Percentiles rank a stretch among this genome's conserved stretches.
Conservation (phyloP, 352 stramenopile genomes). For the Globisporangium recalcitrans region DNA sequence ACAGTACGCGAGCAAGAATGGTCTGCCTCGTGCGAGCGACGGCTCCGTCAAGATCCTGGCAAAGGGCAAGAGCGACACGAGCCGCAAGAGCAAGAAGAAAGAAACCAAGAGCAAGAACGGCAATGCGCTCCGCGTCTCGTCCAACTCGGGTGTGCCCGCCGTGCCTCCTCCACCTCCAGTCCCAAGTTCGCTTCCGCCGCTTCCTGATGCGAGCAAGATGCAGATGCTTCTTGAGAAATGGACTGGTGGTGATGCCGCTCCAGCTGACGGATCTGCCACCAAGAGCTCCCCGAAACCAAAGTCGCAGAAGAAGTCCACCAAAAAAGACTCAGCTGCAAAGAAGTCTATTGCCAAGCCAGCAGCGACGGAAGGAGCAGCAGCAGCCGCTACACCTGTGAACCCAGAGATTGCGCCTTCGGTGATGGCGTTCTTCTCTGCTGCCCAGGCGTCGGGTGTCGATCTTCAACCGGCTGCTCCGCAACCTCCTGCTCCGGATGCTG, state of each 20-base stretch:
- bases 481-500: conserved; percentile 9
- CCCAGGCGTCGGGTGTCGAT: conserved; percentile 6
- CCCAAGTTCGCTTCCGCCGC: conserved; percentile 8
- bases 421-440: conserved; percentile 21
- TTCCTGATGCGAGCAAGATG: conserved; percentile 28
- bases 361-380: not conserved
- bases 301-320: not conserved
- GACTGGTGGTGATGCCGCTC: conserved; percentile 28
- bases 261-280: conserved; percentile 1
- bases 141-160: not conserved
- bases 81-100: not conserved
- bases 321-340: not conserved
- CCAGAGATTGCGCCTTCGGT: conserved; percentile 14
- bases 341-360: not conserved
- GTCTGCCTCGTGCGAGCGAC: conserved; percentile 10
- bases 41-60: conserved; percentile 11
- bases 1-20: conserved; percentile 15
- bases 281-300: conserved; percentile 2
- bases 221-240: conserved; percentile 61
- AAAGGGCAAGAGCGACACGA: conserved; percentile 1
- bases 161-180: conserved; percentile 11
- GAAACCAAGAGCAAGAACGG: not conserved
- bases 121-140: conserved; percentile 5
- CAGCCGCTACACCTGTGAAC: not conserved
- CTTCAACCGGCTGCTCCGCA: conserved; percentile 11